phyloP scores from a whole-genome alignment of 192 early-diverging fungal species.

The Cladochytrium replicatum region DNA sequence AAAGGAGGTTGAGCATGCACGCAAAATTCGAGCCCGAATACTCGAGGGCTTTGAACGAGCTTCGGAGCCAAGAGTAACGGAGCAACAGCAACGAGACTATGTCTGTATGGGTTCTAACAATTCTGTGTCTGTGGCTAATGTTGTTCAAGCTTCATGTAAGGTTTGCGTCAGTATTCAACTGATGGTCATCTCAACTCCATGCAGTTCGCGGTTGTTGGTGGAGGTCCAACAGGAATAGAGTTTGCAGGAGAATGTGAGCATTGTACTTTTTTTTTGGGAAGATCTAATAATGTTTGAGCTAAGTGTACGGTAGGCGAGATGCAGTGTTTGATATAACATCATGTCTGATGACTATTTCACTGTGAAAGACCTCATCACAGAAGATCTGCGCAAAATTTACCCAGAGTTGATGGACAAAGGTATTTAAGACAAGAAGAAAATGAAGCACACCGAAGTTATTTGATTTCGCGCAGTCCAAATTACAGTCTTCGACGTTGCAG shows the following conservation, averaged over 20 bases:
- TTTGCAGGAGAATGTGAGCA: constrained; percentile 30
- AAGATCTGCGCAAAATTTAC: constrained; percentile 69
- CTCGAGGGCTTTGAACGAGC: constrained; percentile 64
- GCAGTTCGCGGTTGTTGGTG: constrained; percentile 81
- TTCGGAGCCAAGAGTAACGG: constrained; percentile 49
- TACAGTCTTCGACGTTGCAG: constrained; percentile 65
- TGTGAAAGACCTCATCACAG: constrained; percentile 61
- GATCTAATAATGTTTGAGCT: not conserved
- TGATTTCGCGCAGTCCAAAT: not conserved
- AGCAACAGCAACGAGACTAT: constrained; percentile 42
- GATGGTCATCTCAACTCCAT: constrained; percentile 24
- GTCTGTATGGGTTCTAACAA: not conserved
- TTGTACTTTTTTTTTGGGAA: not conserved
- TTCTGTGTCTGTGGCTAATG: not conserved
- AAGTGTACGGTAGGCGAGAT: constrained; percentile 38
- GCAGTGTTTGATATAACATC: constrained; percentile 15
- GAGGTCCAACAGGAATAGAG: constrained; percentile 74
- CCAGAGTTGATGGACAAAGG: constrained; percentile 49
- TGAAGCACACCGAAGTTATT: constrained; percentile 12
- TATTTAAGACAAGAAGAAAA: constrained; percentile 3
- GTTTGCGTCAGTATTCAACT: not conserved
- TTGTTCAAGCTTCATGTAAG: not conserved
- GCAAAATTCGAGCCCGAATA: constrained; percentile 67
- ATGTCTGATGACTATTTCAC: not conserved
- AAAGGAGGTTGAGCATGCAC: constrained; percentile 77